Evolutionary conservation across 805 yeast genomes (phyloP), one percentile per base, ranked within the genome.

Genomic region (Cyberlindnera mycetangii): DNA sequence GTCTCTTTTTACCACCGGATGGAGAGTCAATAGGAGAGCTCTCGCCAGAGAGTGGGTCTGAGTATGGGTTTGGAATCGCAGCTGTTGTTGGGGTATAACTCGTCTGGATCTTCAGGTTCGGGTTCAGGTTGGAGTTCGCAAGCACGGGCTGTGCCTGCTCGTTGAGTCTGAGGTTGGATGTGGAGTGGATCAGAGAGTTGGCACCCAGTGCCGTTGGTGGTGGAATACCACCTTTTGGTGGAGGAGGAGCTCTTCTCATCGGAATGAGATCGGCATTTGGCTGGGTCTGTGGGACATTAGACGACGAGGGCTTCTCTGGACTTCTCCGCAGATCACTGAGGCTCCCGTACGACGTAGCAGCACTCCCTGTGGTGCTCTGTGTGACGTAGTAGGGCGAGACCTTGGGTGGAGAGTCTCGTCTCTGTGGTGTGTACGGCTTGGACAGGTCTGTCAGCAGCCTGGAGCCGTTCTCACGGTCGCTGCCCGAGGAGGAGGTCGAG

Each of bases 181-280:
- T 18, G 5, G 48, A 44, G 16, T 45, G 52, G 17, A 38, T 36
- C 22, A 47, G 12, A 2, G 42, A 14, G 8, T 49, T 33, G 25
- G 37, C 27, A 20, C 17, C 11, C n/a, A n/a, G 4, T 20, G 31
- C 27, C 4, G 38, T 7, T 15, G 39, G 30, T 10, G 39, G 31
- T 22, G 24, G 39, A 9, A 18, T 16, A 8, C 25, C 43, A 24
- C 42, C 19, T 21, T 51, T 53, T 18, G 81, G 81, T 2, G 81
- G 82, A 7, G 78, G 71, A 6, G 83, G 84, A 1, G 84, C 82
- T 46, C 68, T 70, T 62, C 84, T 69, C 52, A 65, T 65, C 7
- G 83, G 81, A 2, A 71, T 62, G 45, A 76, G 55, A 24, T 66
- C 73, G 12, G 47, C 51, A 32, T 54, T 43, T 9, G 49, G 43